Evolutionary conservation across 1,284 basidiomycete species (phyloP), one percentile per base, ranked within the genome.

Genomic region (Fistulina hepatica): DNA sequence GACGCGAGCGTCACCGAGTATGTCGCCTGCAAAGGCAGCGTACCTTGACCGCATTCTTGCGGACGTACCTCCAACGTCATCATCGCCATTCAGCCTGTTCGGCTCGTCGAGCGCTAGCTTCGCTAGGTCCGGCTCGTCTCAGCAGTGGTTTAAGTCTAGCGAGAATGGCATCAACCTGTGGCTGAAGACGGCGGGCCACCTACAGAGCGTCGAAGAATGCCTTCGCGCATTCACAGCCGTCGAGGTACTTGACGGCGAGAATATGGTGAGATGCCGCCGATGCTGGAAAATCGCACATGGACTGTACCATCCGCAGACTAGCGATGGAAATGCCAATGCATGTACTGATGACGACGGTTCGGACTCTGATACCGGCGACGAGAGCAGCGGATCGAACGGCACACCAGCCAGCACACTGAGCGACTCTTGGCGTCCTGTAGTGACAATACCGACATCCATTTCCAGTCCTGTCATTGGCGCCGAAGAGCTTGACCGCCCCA

Each of bases 261-360:
- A 97, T 51, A 83, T 81, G 61, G 93, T 95, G 44, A 88, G 90
- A 0, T 97, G 92, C 57, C 72, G 84, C 48, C 72, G 82, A 40
- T 97, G 92, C 61, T 97, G 92, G 92, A 88, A 90, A 61, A 74
- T 83, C 33, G 76, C 72, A 30, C 76, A 88, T 49, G 81, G 81
- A 8, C 48, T 65, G 39, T 69, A 73, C 51, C 55, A 64, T 9
- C 46, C 57, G 8, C 42, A 43, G 21, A 19, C 35, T 25, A 33
- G 37, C 15, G 43, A 52, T 43, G 34, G 47, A 10, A 51, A 57
- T 39, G 56, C 43, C 21, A 58, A 54, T 7, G 59, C 53, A 11
- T 57, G 50, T 24, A 56, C 52, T 20, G 54, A 56, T 2, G 60
- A 56, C 30, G 58, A 54, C 26, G 57, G 55, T 30, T 40, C 43